Base-by-base conservation (phyloP, 108 stramenopile genomes). In the Nannochloropsis gaditana region DNA sequence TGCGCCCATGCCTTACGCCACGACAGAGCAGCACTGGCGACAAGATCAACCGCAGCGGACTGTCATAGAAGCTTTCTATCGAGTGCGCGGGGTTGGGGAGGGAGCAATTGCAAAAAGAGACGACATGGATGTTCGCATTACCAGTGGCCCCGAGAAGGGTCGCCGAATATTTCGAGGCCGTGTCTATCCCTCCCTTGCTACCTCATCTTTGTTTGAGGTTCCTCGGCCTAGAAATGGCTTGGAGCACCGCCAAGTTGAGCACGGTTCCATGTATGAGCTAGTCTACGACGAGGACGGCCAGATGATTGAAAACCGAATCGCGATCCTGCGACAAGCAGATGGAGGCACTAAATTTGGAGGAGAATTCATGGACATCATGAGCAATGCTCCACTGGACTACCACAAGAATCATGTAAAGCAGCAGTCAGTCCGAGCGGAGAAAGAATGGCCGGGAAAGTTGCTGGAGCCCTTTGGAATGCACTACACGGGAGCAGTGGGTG, bases 261-360 rank as follows among this genome's bases (percentile, higher is more conserved):
- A 73, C n/a, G 59, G 59, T 4, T 73, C 59, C 2, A 73, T 73
- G 59, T 73, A 73, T 73, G 59, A 73, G 59, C 6, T 73, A n/a
- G 59, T 73, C 59, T 73, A 73, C n/a, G 59, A 73, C 59, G 59
- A 73, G 59, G 59, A 73, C n/a, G 59, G 59, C 19, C 19, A n/a
- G 59, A 73, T 73, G 59, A 73, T 73, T 73, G 59, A n/a, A n/a
- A 73, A 73, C n/a, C 59, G 59, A n/a, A 73, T 73, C 59, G 59
- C 59, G 8, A 8, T 73, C 59, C n/a, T 73, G 59, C 59, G 59
- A 73, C 59, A 73, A 15, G 59, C 59, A 73, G 59, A 73, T 3
- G 59, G 59, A n/a, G n/a, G 59, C 59, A 73, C 59, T 15, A n/a
- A 73, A n/a, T 73, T 73, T 73, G 59, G 59, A n/a, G 59, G 59